These are phyloP conservation scores for Vanrija sp. DNA, from an alignment of 1,284 basidiomycete genomes.

Conservation along the genomic window DNA sequence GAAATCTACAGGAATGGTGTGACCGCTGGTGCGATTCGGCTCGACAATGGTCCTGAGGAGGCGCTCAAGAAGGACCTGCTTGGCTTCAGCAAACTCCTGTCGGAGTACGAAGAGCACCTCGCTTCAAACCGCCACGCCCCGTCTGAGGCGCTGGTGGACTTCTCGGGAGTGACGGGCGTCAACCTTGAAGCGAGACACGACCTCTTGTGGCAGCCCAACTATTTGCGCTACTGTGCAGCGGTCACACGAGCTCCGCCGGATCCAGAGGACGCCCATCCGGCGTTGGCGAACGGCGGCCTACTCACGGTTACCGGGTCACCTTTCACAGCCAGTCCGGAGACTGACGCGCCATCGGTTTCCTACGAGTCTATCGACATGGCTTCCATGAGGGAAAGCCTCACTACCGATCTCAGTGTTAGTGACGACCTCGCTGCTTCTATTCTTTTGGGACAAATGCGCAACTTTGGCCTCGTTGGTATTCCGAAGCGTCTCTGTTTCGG, in stretches of 20 bases:
- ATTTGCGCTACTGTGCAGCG: slow-evolving; percentile 54
- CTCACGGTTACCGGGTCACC: not conserved
- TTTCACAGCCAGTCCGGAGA: slow-evolving; percentile 3
- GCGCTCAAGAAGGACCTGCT: slow-evolving; percentile 53
- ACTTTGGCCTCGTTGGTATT: slow-evolving; percentile 58
- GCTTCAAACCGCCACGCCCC: slow-evolving; percentile 7
- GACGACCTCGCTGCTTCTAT: slow-evolving; percentile 56
- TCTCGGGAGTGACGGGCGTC: slow-evolving; percentile 12
- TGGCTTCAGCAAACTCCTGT: slow-evolving; percentile 58
- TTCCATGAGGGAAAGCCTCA: slow-evolving; percentile 61
- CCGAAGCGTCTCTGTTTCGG: slow-evolving; percentile 20
- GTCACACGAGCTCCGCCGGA: slow-evolving; percentile 28
- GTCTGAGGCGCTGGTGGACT: slow-evolving; percentile 28
- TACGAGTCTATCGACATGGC: slow-evolving; percentile 60
- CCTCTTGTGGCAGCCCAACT: slow-evolving; percentile 64
- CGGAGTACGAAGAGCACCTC: slow-evolving; percentile 57
- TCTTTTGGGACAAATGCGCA: slow-evolving; percentile 59
- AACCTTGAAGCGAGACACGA: slow-evolving; percentile 28
- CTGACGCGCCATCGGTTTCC: slow-evolving; percentile 48
- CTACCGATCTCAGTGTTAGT: slow-evolving; percentile 57
- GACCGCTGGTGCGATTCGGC: slow-evolving; percentile 57
- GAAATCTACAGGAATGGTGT: slow-evolving; percentile 65
- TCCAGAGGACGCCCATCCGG: not conserved
- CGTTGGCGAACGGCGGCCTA: too few species aligned
- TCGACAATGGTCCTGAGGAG: slow-evolving; percentile 34